phyloP scores from a whole-genome alignment of 352 stramenopile genomes.

The Phytophthora sansomeana region DNA sequence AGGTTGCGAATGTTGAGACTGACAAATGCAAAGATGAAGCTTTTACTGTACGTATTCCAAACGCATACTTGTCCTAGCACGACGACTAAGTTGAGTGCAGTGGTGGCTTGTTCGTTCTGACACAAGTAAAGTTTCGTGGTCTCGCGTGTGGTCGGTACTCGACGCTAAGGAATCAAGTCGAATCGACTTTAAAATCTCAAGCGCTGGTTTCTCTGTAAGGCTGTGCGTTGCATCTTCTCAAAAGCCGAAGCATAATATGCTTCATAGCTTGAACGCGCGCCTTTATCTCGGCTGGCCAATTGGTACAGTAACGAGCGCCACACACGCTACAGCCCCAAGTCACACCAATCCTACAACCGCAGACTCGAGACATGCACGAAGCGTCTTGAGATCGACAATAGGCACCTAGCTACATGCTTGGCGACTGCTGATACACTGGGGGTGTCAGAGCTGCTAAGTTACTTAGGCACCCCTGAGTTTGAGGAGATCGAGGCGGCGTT shows the following conservation, averaged over 20 bases:
- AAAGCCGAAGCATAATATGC: too few relatives aligned
- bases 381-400: not conserved
- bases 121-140: too few relatives aligned
- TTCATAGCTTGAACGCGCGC: too few relatives aligned
- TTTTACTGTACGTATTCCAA: not conserved
- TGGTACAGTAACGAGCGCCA: not conserved
- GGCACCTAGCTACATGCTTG: conserved; percentile 5
- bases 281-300: conserved; percentile 4
- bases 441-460: too few relatives aligned
- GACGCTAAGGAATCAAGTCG: too few relatives aligned
- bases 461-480: too few relatives aligned
- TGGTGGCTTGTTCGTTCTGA: not conserved
- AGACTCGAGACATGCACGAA: not conserved
- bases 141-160: too few relatives aligned
- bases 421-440: not conserved
- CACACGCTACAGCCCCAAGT: conserved; percentile 2
- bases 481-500: not conserved
- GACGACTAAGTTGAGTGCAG: not conserved
- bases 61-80: not conserved
- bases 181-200: too few relatives aligned
- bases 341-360: not conserved
- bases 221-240: too few relatives aligned
- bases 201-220: too few relatives aligned
- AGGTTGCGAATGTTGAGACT: not conserved
- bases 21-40: not conserved